Base-by-base conservation (phyloP, 2,329 filamentous ascomycete genomes). In the Botrytis porri region DNA sequence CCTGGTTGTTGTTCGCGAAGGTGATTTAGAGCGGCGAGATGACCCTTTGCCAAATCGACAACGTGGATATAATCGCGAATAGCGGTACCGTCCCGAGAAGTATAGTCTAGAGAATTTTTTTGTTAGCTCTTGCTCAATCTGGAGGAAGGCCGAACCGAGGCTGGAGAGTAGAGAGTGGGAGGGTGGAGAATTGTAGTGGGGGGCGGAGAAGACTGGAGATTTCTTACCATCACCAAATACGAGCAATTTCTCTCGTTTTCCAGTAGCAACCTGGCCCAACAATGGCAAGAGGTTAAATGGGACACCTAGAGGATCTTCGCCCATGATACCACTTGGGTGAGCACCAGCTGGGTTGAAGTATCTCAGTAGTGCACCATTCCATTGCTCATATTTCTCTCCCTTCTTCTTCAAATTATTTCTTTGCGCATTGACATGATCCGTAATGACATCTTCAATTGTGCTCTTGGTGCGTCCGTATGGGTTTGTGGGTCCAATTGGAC, bases 61-160 rank as follows among this genome's bases (percentile, higher is more conserved):
- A 98, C 93, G 86, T 98, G 95, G 83, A 99, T 98, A 87, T 99
- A 99, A 85, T 99, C 96, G 79, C 96, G 92, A 82, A 98, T 97
- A 75, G 94, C 93, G 70, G 95, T 98, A 76, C 95, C 95, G 82
- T 98, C 95, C 79, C 90, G 92, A 70, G 94, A 97, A 45, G 87
- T 82, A 85, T 99, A 99, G 86, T 99, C 95, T 97, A 39, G 18
- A 14, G 43, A 45, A 16, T n/a, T 60, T 48, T n/a, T 60, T 48
- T 63, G 70, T 75, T 70, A 76, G 64, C 32, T 69, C 74, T 51
- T 57, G 16, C 20, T 66, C 25, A 9, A 67, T 41, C 65, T 67
- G 35, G 65, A 57, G 64, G 48, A 14, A 1, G 25, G n/a, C 35
- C 48, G 65, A 41, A 37, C 65, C 65, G 48, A 67, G 39, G 41